Evolutionary conservation across 2,329 filamentous ascomycete genomes (phyloP), one percentile per base, ranked within the genome.

Genomic region (Calonectria pauciramosa): DNA sequence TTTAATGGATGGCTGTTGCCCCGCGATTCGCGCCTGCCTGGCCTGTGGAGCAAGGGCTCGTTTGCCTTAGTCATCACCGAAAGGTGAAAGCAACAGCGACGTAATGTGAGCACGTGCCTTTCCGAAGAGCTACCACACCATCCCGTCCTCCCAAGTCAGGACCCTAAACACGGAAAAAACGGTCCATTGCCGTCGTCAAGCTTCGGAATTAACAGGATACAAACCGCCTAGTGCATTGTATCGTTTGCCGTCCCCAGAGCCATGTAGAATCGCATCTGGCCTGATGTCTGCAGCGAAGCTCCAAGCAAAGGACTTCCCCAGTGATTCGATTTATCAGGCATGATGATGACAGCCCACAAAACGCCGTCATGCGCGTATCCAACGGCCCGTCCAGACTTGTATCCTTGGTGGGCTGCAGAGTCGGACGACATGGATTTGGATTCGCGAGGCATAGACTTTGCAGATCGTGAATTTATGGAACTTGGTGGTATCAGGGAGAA

Each of bases 1-100:
- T 79, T 83, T 82, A 82, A 84, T 82, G 80, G 82, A 70, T 60
- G 64, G 60, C 51, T 23, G 41, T 66, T 80, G 79, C 81, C 80
- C 80, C 80, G 78, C 80, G 79, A 73, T 79, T 72, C 52, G 23
- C 66, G 63, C 23, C 65, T 71, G 68, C 67, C 74, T 52, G 51
- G 65, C 56, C 30, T 16, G 47, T 36, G 41, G 44, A 65, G 64
- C 47, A 59, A 30, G 36, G 30, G 47, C 28, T 66, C 26, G 23
- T 18, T 6, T 7, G 23, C 9, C 70, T 81, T 81, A 81, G 79
- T 81, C 78, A 80, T 41, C 56, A 51, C 28, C 18, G 7, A 11
- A 23, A 20, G 28, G 28, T 3, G 34, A 18, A 32, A n/a, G 52
- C 8, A 23, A 34, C 20, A 20, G 28, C 36, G 23, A 63, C 56